These are phyloP conservation scores for Nemania serpens DNA, from an alignment of 2,329 filamentous ascomycete genomes.

Conservation along the genomic window DNA sequence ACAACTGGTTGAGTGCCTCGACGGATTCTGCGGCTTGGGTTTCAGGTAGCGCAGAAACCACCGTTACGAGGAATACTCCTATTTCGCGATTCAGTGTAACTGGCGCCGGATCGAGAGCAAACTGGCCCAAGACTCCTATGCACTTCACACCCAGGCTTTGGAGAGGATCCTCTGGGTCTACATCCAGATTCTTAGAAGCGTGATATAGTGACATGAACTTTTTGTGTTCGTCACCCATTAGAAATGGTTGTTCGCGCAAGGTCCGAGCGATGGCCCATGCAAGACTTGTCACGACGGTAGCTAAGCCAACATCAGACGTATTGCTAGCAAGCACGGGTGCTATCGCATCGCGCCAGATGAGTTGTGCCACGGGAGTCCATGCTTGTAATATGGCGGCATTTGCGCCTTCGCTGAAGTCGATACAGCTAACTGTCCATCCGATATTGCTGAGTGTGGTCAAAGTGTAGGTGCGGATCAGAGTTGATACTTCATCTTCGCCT, in stretches of 20 bases:
- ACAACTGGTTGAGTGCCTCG: conserved; percentile 68
- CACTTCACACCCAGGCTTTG: conserved; percentile 68
- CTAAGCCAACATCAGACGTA: conserved; percentile 64
- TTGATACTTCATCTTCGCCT: conserved; percentile 45
- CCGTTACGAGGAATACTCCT: conserved; percentile 64
- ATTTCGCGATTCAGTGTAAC: conserved; percentile 63
- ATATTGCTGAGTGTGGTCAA: conserved; percentile 69
- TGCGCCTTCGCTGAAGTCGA: conserved; percentile 61
- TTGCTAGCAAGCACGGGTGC: conserved; percentile 62
- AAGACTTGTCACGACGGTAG: conserved; percentile 66
- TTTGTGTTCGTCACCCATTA: conserved; percentile 59
- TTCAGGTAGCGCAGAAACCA: conserved; percentile 56
- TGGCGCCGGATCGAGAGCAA: conserved; percentile 61
- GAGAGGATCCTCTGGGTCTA: conserved; percentile 57
- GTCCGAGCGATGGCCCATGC: conserved; percentile 68
- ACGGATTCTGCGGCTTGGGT: conserved; percentile 62
- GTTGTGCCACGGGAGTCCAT: conserved; percentile 59
- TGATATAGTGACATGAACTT: conserved; percentile 70
- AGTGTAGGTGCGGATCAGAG: conserved; percentile 56
- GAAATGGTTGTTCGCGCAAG: conserved; percentile 54
- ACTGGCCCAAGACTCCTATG: conserved; percentile 67
- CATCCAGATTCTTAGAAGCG: conserved; percentile 53
- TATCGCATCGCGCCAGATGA: conserved; percentile 63
- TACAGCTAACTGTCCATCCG: conserved; percentile 66
- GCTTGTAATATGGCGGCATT: conserved; percentile 56